Evolutionary conservation across 2,329 filamentous ascomycete genomes (phyloP).

Genomic region (Fusarium vanettenii): DNA sequence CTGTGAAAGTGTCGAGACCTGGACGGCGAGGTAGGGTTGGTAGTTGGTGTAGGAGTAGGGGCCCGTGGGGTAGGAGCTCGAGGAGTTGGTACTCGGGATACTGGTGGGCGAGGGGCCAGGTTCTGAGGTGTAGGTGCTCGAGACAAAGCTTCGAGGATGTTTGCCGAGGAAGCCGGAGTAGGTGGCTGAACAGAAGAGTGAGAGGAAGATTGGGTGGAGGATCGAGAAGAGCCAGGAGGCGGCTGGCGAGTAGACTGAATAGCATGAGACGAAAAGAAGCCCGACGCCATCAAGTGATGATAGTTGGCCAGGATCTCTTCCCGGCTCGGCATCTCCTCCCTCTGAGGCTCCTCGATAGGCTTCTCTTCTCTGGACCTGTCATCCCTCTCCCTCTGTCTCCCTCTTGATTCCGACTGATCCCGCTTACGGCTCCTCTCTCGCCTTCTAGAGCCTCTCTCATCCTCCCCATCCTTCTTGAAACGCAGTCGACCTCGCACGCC

Average conservation of each 20-base stretch:
- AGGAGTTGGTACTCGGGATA: slow-evolving; percentile 21
- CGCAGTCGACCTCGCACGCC: slow-evolving; percentile 50
- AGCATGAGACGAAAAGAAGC: slow-evolving; percentile 69
- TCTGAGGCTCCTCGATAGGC: slow-evolving; percentile 9
- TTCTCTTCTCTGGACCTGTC: slow-evolving; percentile 23
- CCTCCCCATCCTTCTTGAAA: slow-evolving; percentile 42
- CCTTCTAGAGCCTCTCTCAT: slow-evolving; percentile 38
- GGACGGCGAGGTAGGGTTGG: slow-evolving; percentile 22
- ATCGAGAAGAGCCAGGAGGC: slow-evolving; percentile 29
- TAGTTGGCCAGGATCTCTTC: slow-evolving; percentile 69
- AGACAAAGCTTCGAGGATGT: slow-evolving; percentile 22
- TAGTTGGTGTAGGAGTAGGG: slow-evolving; percentile 20
- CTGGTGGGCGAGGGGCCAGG: slow-evolving; percentile 15
- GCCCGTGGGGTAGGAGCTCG: slow-evolving; percentile 11
- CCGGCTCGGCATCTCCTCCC: slow-evolving; percentile 46
- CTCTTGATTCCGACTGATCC: slow-evolving; percentile 26
- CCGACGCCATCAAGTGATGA: slow-evolving; percentile 65
- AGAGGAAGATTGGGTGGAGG: background rate
- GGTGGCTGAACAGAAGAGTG: slow-evolving; percentile 14
- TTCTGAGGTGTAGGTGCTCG: slow-evolving; percentile 5
- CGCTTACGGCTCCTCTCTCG: slow-evolving; percentile 38
- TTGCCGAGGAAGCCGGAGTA: slow-evolving; percentile 11
- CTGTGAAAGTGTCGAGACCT: slow-evolving; percentile 24
- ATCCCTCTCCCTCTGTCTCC: slow-evolving; percentile 31
- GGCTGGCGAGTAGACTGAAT: slow-evolving; percentile 67